Evolutionary conservation across 768 basidiomycete genomes (phyloP).

Genomic region (Russula griseocarnosa): DNA sequence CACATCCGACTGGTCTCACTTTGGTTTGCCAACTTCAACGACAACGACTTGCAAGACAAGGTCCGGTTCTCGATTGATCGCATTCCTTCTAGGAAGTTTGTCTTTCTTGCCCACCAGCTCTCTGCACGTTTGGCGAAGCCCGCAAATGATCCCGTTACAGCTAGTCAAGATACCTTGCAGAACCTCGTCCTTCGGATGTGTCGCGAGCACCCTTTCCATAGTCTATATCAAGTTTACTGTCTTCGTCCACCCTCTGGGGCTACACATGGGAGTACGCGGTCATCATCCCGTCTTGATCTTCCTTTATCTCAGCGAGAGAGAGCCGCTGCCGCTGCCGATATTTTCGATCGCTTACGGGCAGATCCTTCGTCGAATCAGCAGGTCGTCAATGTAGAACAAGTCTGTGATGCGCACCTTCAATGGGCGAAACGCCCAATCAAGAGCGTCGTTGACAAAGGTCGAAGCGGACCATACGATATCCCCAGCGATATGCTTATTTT

Average conservation of each 20-base stretch:
- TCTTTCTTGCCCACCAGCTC: slow-evolving; percentile 90
- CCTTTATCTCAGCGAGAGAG: slow-evolving; percentile 54
- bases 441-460: slow-evolving; percentile 27
- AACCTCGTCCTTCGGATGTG: slow-evolving; percentile 70
- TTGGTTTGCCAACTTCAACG: slow-evolving; percentile 86
- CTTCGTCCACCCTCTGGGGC: slow-evolving; percentile 42
- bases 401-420: slow-evolving; percentile 63
- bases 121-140: slow-evolving; percentile 75
- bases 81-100: slow-evolving; percentile 83
- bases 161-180: slow-evolving; percentile 59
- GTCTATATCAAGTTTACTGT: slow-evolving; percentile 84
- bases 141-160: slow-evolving; percentile 31
- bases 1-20: slow-evolving; percentile 81
- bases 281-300: slow-evolving; percentile 44
- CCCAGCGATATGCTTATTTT: slow-evolving; percentile 46
- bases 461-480: slow-evolving; percentile 36
- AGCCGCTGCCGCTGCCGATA: slow-evolving; percentile 56
- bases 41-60: slow-evolving; percentile 43
- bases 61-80: slow-evolving; percentile 47
- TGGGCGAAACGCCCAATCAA: slow-evolving; percentile 67
- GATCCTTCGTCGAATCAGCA: slow-evolving; percentile 41
- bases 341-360: slow-evolving; percentile 52
- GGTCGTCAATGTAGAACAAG: slow-evolving; percentile 50
- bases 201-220: slow-evolving; percentile 90
- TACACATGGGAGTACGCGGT: slow-evolving; percentile 37